phyloP scores from a whole-genome alignment of 306 rosid species.

The Glycyrrhiza uralensis region DNA sequence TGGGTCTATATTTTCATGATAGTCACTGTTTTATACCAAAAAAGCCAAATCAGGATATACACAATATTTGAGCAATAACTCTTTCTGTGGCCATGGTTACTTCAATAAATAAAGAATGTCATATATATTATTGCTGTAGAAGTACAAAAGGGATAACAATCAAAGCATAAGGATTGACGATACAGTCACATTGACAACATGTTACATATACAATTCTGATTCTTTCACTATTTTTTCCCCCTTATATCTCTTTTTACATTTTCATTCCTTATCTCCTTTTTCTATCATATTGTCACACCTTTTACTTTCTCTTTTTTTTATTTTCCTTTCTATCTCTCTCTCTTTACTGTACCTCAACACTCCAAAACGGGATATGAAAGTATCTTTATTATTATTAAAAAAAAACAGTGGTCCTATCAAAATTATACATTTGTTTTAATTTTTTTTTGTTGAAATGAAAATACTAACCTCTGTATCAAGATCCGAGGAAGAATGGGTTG shows the following conservation, averaged over 20 bases:
- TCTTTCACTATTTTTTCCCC: no score
- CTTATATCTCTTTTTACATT: neutral
- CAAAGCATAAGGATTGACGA: neutral
- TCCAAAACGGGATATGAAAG: no score
- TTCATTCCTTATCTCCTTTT: neutral
- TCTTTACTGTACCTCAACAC: no score
- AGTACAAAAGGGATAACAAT: neutral
- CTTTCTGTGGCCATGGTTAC: neutral
- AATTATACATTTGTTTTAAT: neutral
- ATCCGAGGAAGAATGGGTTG: conserved; percentile 56
- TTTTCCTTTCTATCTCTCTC: no score
- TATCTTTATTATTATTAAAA: neutral
- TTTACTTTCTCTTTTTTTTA: neutral
- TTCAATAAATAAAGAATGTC: neutral
- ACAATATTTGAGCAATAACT: neutral
- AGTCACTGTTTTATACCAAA: neutral
- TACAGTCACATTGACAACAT: no score
- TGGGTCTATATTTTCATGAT: no score
- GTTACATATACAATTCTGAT: no score
- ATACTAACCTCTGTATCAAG: conserved; percentile 58
- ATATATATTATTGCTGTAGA: neutral
- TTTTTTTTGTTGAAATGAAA: neutral
- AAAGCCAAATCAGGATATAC: neutral
- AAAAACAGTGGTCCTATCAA: neutral
- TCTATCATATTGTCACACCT: neutral